Conservation (phyloP, 306 rosid genomes). For the Crataegus laevigata region DNA sequence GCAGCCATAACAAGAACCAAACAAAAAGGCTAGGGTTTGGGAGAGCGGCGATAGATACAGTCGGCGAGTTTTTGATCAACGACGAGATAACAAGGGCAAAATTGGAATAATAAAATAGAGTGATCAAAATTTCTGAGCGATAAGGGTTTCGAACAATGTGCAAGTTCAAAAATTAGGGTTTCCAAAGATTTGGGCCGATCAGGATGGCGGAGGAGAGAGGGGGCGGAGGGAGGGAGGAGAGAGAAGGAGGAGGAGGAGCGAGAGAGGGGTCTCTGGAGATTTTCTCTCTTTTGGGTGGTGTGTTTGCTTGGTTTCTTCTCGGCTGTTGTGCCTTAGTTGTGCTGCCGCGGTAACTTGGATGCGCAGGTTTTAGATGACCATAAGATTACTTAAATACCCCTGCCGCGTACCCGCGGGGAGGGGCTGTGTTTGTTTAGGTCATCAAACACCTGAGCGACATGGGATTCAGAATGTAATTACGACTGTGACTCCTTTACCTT, state of each 20-base stretch:
- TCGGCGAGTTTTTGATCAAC: constrained; percentile 45
- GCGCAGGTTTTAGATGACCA: background rate
- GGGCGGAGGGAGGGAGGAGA: too few relatives aligned
- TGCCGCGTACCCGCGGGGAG: background rate
- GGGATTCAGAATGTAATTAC: background rate
- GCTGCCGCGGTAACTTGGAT: background rate
- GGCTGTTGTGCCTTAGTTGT: background rate
- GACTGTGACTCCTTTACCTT: background rate
- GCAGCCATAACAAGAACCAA: constrained; percentile 29
- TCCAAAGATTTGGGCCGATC: constrained; percentile 60
- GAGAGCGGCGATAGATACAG: background rate
- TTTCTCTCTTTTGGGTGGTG: background rate
- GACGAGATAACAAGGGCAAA: constrained; percentile 2
- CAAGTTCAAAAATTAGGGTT: constrained; percentile 24
- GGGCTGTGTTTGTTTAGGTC: constrained; percentile 4
- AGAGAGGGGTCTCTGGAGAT: constrained; percentile 11
- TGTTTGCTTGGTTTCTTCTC: background rate
- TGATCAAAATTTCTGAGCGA: constrained; percentile 7
- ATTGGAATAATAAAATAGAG: background rate
- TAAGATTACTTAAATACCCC: constrained; percentile 17
- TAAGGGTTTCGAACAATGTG: constrained; percentile 9
- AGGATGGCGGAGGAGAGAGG: constrained; percentile 27
- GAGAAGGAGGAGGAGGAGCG: constrained; percentile 22
- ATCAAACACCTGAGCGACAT: background rate
- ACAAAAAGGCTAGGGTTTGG: constrained; percentile 31